These are phyloP conservation scores for Scytalidium lignicola DNA, from an alignment of 2,329 filamentous ascomycete genomes.

Conservation along the genomic window DNA sequence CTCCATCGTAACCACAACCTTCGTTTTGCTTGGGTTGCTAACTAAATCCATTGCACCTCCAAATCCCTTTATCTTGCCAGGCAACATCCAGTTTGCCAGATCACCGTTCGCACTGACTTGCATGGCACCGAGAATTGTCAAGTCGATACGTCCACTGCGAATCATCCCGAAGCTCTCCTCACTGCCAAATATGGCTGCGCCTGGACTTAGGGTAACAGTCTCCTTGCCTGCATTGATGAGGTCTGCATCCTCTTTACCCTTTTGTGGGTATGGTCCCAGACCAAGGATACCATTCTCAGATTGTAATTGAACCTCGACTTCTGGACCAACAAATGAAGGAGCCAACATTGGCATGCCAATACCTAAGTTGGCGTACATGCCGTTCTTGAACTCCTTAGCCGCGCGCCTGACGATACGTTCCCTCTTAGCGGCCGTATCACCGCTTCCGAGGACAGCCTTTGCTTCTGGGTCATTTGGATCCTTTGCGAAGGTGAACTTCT, in stretches of 20 bases:
- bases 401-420: conserved; percentile 81
- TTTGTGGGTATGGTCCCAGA: conserved; percentile 64
- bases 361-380: conserved; percentile 90
- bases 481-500: conserved; percentile 79
- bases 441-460: conserved; percentile 27
- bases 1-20: conserved; percentile 96
- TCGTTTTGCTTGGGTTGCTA: conserved; percentile 76
- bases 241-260: conserved; percentile 77
- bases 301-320: conserved; percentile 76
- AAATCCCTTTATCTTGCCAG: conserved; percentile 81
- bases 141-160: conserved; percentile 75
- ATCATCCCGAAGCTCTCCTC: conserved; percentile 95
- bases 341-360: conserved; percentile 94
- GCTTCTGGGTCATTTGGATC: conserved; percentile 25
- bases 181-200: conserved; percentile 76
- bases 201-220: conserved; percentile 77
- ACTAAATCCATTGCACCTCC: conserved; percentile 93
- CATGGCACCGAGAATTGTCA: conserved; percentile 88
- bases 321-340: conserved; percentile 73
- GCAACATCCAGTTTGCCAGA: conserved; percentile 89
- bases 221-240: conserved; percentile 93
- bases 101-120: conserved; percentile 61
- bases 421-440: conserved; percentile 53
- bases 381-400: conserved; percentile 89
- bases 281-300: conserved; percentile 79